Percentiles rank a stretch among this genome's conserved stretches.
phyloP scores from a whole-genome alignment of 345 rosid genomes.

The Noccaea bulbosa region DNA sequence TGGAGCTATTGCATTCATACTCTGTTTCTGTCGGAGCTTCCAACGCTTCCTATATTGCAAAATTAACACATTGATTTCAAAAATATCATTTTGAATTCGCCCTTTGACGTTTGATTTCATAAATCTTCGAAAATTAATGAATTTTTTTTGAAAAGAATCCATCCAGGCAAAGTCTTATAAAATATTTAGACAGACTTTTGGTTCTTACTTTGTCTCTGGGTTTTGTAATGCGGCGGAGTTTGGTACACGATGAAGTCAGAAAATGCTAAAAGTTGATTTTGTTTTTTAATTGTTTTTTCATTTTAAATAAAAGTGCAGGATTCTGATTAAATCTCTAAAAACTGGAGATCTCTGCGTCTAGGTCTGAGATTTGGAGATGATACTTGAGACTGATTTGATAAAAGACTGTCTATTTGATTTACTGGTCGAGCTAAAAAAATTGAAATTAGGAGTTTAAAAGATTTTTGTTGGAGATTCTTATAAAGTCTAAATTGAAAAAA shows the following conservation, averaged over 20 bases:
- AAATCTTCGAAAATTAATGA: constrained; percentile 26
- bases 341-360: constrained; percentile 25
- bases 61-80: no score
- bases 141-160: not conserved
- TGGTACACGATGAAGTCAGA: constrained; percentile 15
- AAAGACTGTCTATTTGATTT: constrained; percentile 14
- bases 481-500: constrained; percentile 1
- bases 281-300: not conserved
- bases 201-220: constrained; percentile 23
- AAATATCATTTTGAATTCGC: no score
- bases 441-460: constrained; percentile 4
- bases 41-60: no score
- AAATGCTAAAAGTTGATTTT: not conserved
- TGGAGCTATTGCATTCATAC: constrained; percentile 24
- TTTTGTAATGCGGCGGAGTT: constrained; percentile 39
- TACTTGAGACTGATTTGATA: not conserved
- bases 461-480: not conserved
- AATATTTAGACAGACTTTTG: not conserved
- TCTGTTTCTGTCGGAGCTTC: not conserved
- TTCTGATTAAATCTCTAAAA: not conserved
- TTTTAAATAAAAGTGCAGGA: not conserved
- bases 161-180: not conserved
- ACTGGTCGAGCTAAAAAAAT: not conserved
- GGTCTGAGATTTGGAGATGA: constrained; percentile 17
- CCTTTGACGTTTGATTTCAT: constrained; percentile 17